Base-by-base conservation (phyloP, 2,329 filamentous ascomycete species). In the Aureobasidium subglaciale region DNA sequence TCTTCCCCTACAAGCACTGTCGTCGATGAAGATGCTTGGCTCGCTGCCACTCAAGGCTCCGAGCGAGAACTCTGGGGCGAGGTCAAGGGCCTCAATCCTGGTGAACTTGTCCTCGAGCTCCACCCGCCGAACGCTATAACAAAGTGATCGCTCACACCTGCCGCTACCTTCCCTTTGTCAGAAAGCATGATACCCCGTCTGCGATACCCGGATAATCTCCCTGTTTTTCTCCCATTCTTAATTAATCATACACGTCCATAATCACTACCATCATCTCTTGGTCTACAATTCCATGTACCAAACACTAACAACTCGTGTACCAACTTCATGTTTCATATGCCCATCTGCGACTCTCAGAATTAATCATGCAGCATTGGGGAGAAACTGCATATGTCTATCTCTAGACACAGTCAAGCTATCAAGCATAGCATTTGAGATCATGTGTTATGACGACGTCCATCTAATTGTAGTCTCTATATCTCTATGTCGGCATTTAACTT, bases 31-130 rank as follows among this genome's bases (percentile, higher is more conserved):
- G 27, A 35, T 10, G 64, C 65, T 2, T 69, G 67, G 67, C 57
- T 69, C 20, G 61, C 62, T 45, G 65, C 62, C 58, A 59, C 68
- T 10, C 60, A 64, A 29, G 58, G 61, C 13, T 59, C 60, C 2
- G 62, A 63, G 4, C 40, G 56, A 20, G 63, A 61, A 18, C 55
- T 59, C 13, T 60, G 63, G 25, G 52, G 49, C 11, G 55, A 61
- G 27, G 60, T 61, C 56, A 67, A 62, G 41, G 63, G 59, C 49
- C 60, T 62, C 22, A 59, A 63, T 43, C 58, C 59, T 5, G 65
- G 65, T 35, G 57, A 60, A 18, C 58, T 68, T 20, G 60, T 66
- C 7, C 24, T 53, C 45, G 25, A 34, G 20, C 35, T 57, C 22
- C 40, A 57, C n/a, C 37, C 46, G 6, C 56, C 56, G 3, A 53